A percentile compares a stretch with the other conserved stretches of the same genome.
Conservation (phyloP, 805 yeast species). For the Saturnispora hagleri region DNA sequence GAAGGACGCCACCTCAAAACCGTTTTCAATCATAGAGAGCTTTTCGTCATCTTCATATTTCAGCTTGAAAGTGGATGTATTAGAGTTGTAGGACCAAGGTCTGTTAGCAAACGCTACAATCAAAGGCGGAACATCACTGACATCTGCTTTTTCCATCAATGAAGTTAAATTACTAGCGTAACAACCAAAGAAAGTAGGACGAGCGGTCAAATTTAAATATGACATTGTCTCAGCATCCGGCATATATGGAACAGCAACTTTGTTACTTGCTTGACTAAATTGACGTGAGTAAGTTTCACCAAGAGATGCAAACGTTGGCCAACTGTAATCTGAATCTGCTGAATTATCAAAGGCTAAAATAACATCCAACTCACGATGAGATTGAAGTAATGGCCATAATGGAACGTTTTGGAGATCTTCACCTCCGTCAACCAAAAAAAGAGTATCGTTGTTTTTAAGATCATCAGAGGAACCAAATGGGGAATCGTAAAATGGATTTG, state of each 20-base stretch:
- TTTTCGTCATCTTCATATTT: slow-evolving; percentile 51
- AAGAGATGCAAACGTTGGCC: slow-evolving; percentile 66
- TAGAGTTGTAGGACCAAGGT: slow-evolving; percentile 55
- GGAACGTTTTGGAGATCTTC: slow-evolving; percentile 71
- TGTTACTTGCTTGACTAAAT: slow-evolving; percentile 41
- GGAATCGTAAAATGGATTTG: slow-evolving; percentile 59
- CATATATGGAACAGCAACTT: slow-evolving; percentile 69
- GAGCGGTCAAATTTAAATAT: slow-evolving; percentile 49
- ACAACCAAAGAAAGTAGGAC: slow-evolving; percentile 81
- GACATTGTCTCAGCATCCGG: slow-evolving; percentile 60
- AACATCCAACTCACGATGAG: slow-evolving; percentile 51
- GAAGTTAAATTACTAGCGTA: slow-evolving; percentile 52
- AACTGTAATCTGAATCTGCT: slow-evolving; percentile 47
- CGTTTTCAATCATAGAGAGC: slow-evolving; percentile 55
- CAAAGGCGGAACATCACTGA: slow-evolving; percentile 51
- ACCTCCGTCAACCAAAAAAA: slow-evolving; percentile 71
- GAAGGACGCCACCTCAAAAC: slow-evolving; percentile 61
- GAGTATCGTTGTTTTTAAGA: slow-evolving; percentile 32
- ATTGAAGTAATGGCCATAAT: slow-evolving; percentile 52
- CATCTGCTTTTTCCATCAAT: slow-evolving; percentile 32
- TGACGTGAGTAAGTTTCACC: slow-evolving; percentile 51
- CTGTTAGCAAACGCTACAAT: slow-evolving; percentile 71
- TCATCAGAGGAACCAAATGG: slow-evolving; percentile 29
- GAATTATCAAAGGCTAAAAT: slow-evolving; percentile 60
- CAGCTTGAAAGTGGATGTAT: slow-evolving; percentile 66